phyloP scores from a whole-genome alignment of 306 rosid genomes.

The Prunus kanzakura region DNA sequence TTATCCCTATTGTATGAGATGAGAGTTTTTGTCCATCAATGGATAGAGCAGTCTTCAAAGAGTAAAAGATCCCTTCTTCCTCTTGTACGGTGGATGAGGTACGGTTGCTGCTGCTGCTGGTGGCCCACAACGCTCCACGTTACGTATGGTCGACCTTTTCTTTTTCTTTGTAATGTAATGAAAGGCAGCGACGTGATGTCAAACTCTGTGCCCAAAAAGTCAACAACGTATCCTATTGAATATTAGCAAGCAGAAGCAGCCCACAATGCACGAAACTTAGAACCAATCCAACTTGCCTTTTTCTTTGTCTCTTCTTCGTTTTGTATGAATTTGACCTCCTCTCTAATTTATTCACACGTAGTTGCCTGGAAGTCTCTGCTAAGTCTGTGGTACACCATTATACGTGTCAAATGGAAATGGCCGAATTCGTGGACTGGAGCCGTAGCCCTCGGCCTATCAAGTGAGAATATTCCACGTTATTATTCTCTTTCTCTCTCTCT shows the following conservation, averaged over 20 bases:
- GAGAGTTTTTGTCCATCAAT: neutral
- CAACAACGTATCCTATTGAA: slow-evolving; percentile 47
- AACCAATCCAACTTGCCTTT: slow-evolving; percentile 4
- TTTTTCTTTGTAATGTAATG: neutral
- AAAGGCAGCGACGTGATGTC: slow-evolving; percentile 23
- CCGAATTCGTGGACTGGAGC: slow-evolving; percentile 72
- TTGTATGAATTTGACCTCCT: slow-evolving; percentile 5
- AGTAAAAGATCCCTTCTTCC: slow-evolving; percentile 24
- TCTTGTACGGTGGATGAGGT: slow-evolving; percentile 57
- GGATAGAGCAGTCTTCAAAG: neutral
- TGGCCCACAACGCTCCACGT: slow-evolving; percentile 39
- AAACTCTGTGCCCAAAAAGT: slow-evolving; percentile 31
- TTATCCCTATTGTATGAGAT: no score
- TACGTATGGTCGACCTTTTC: neutral
- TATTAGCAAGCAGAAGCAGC: neutral
- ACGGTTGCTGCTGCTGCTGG: slow-evolving; percentile 37
- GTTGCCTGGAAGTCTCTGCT: slow-evolving; percentile 51
- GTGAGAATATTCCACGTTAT: slow-evolving; percentile 23
- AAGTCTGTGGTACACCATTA: slow-evolving; percentile 33
- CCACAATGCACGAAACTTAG: slow-evolving; percentile 12
- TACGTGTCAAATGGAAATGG: slow-evolving; percentile 57
- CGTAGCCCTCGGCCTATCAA: neutral
- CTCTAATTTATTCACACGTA: slow-evolving; percentile 30
- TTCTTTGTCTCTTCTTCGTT: neutral
- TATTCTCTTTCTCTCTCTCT: neutral